Evolutionary conservation across 768 basidiomycete genomes (phyloP).

Genomic region (Kondoa malvinella): DNA sequence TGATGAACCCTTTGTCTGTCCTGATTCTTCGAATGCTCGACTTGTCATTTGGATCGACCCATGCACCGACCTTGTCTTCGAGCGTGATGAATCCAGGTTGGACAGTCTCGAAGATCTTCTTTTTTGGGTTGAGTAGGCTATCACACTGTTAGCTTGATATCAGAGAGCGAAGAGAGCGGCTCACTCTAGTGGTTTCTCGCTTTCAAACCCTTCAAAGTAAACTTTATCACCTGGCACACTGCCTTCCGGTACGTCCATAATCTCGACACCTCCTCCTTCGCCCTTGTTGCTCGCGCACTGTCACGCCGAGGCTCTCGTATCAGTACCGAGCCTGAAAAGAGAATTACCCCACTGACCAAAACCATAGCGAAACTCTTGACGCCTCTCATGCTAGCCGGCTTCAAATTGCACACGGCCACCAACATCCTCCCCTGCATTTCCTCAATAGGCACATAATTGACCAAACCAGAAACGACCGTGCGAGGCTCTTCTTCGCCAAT

Average conservation of each 20-base stretch:
- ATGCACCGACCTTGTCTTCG: constrained; percentile 71
- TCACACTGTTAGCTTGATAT: constrained; percentile 39
- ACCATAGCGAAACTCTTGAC: constrained; percentile 98
- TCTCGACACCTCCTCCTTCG: constrained; percentile 75
- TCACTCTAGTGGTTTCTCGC: constrained; percentile 41
- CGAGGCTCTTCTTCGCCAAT: constrained; percentile 86
- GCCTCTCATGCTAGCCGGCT: constrained; percentile 91
- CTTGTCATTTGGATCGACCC: constrained; percentile 61
- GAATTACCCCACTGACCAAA: constrained; percentile 44
- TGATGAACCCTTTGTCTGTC: constrained; percentile 65
- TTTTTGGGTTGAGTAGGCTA: constrained; percentile 81
- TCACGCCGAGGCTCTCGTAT: constrained; percentile 1
- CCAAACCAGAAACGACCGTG: constrained; percentile 90
- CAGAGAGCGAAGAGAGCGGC: not conserved
- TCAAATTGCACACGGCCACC: constrained; percentile 46
- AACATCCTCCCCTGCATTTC: constrained; percentile 20
- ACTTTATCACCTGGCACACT: constrained; percentile 81
- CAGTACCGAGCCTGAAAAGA: not conserved
- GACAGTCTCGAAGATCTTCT: constrained; percentile 94
- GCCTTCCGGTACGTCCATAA: constrained; percentile 69
- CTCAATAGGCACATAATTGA: constrained; percentile 90
- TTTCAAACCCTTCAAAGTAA: constrained; percentile 83
- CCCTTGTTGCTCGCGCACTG: constrained; percentile 52
- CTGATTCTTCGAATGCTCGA: constrained; percentile 66
- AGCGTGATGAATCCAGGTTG: constrained; percentile 73